These are phyloP conservation scores for Penicillium nucicola DNA, from an alignment of 495 filamentous ascomycete species.

Conservation along the genomic window DNA sequence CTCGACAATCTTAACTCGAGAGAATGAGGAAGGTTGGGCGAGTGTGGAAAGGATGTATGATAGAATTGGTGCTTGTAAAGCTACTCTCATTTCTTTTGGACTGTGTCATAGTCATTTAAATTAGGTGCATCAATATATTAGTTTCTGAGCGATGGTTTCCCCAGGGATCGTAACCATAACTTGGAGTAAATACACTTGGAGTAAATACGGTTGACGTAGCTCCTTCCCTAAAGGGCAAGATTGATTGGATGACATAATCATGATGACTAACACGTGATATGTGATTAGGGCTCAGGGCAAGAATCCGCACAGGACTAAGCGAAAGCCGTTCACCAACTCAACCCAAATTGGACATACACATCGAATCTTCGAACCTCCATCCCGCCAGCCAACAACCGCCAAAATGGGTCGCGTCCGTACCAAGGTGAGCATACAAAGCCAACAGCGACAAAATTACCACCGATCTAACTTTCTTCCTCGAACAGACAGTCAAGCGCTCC, in stretches of 20 bases:
- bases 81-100: slow-evolving; percentile 23
- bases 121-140: slow-evolving; percentile 18
- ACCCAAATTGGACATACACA: slow-evolving; percentile 10
- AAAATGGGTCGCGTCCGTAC: slow-evolving; percentile 97
- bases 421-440: slow-evolving; percentile 45
- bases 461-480: slow-evolving; percentile 26
- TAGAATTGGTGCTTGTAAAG: slow-evolving; percentile 35
- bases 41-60: slow-evolving; percentile 13
- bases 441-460: neutral
- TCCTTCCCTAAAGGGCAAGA: neutral
- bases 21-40: slow-evolving; percentile 5
- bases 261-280: slow-evolving; percentile 12
- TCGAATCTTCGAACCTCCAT: slow-evolving; percentile 28
- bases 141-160: neutral
- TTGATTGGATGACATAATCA: neutral
- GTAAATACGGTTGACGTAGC: neutral
- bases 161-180: no score
- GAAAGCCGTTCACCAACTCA: slow-evolving; percentile 17
- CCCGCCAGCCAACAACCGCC: slow-evolving; percentile 54
- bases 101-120: slow-evolving; percentile 38
- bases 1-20: slow-evolving; percentile 24
- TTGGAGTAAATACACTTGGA: no score
- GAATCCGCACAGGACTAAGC: slow-evolving; percentile 28
- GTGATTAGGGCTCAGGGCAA: slow-evolving; percentile 30
- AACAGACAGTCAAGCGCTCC: slow-evolving; percentile 96